phyloP scores from a whole-genome alignment of 345 rosid species.

The Brassica juncea region DNA sequence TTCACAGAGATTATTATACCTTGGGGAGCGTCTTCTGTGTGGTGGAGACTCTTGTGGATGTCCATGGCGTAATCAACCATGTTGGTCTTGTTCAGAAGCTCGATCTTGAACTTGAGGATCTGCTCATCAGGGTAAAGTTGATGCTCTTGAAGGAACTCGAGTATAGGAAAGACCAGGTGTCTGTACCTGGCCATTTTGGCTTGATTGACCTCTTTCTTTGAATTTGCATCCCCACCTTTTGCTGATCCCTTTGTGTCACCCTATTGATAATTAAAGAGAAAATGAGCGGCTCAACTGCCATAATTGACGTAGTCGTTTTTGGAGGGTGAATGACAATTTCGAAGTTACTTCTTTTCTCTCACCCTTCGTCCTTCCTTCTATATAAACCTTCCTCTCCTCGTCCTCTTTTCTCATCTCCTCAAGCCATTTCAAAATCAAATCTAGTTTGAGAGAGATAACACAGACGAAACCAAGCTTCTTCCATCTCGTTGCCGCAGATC shows the following conservation, averaged over 20 bases:
- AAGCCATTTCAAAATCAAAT: neutral
- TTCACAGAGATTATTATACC: constrained; percentile 20
- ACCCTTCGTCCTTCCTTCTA: neutral
- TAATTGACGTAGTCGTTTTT: constrained; percentile 37
- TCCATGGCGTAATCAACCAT: constrained; percentile 99
- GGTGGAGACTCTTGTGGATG: constrained; percentile 92
- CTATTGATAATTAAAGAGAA: too few relatives aligned
- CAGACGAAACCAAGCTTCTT: constrained; percentile 16
- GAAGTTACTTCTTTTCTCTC: neutral
- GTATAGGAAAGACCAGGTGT: constrained; percentile 83
- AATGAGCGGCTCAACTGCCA: constrained; percentile 24
- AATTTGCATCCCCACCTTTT: too few relatives aligned
- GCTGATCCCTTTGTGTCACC: too few relatives aligned
- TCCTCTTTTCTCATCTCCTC: neutral
- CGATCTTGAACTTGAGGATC: constrained; percentile 86
- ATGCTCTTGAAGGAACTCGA: constrained; percentile 88
- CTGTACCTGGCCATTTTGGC: constrained; percentile 38
- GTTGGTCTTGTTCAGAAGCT: constrained; percentile 85
- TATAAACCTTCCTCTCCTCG: neutral
- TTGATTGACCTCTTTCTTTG: too few relatives aligned
- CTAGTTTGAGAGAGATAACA: neutral
- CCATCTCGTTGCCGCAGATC: constrained; percentile 31
- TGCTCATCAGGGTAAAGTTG: constrained; percentile 81
- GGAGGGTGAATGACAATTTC: constrained; percentile 24
- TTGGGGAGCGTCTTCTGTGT: constrained; percentile 85